A percentile compares a stretch with the other conserved stretches of the same genome.
These are phyloP conservation scores for Lasiodiplodia citricola DNA, from an alignment of 2,329 filamentous ascomycete genomes.

Conservation along the genomic window DNA sequence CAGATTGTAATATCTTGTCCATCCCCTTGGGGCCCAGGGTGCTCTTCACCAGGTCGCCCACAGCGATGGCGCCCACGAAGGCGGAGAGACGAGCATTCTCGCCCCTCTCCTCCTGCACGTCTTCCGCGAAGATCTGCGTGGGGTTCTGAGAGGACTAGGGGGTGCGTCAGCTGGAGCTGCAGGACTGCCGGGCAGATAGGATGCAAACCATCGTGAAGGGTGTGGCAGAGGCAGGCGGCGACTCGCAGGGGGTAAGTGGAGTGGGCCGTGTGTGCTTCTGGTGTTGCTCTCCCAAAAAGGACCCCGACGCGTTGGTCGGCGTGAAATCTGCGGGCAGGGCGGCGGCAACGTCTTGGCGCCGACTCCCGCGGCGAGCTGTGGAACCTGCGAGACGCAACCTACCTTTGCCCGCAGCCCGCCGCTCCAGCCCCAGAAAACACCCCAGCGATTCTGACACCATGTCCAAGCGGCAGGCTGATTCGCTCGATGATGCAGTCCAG, in stretches of 20 bases:
- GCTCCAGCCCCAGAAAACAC: neutral
- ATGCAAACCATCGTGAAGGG: constrained; percentile 23
- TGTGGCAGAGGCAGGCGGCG: constrained; percentile 15
- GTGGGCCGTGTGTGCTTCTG: constrained; percentile 25
- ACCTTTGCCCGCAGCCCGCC: neutral
- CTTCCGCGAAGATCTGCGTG: constrained; percentile 97
- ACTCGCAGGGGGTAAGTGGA: constrained; percentile 19
- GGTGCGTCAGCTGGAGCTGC: constrained; percentile 12
- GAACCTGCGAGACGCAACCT: constrained; percentile 15
- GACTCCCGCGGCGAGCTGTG: constrained; percentile 25
- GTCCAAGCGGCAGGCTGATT: constrained; percentile 55
- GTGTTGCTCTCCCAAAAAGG: constrained; percentile 22
- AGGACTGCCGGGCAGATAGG: neutral
- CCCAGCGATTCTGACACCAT: constrained; percentile 36
- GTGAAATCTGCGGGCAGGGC: constrained; percentile 26
- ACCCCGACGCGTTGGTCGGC: constrained; percentile 25
- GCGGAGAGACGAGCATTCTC: constrained; percentile 99
- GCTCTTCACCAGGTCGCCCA: constrained; percentile 96
- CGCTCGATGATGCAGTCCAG: constrained; percentile 48
- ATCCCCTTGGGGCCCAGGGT: constrained; percentile 97
- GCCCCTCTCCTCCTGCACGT: constrained; percentile 96
- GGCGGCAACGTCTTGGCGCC: constrained; percentile 38
- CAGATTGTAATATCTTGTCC: constrained; percentile 97
- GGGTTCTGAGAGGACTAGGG: constrained; percentile 65
- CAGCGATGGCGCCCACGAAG: constrained; percentile 97